A percentile compares a stretch with the other conserved stretches of the same genome.
phyloP scores from a whole-genome alignment of 768 basidiomycete genomes.

The Leccinum subtestaceum region DNA sequence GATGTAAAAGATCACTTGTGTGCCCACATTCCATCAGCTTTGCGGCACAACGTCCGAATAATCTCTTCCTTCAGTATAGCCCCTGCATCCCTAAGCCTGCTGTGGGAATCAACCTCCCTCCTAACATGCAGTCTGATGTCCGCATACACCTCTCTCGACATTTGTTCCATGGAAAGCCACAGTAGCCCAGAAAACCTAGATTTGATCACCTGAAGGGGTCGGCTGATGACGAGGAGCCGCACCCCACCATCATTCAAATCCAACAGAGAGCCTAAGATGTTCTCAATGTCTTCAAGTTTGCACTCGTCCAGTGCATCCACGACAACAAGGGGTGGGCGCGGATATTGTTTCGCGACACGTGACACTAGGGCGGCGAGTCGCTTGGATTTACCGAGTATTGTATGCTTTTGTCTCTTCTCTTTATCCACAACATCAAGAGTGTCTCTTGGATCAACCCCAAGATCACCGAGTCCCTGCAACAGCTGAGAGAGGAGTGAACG shows the following conservation, averaged over 20 bases:
- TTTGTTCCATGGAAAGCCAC: slow-evolving; percentile 1
- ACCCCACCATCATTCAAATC: not conserved
- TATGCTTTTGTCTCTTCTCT: not conserved
- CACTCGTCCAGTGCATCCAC: slow-evolving; percentile 22
- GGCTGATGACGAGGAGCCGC: slow-evolving; percentile 8
- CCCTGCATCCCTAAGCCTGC: not conserved
- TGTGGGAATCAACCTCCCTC: slow-evolving; percentile 6
- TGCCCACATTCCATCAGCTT: slow-evolving; percentile 13
- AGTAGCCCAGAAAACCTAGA: not conserved
- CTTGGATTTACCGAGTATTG: not conserved
- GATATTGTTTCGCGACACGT: not conserved
- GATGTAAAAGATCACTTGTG: not conserved
- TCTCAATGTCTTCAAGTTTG: not conserved
- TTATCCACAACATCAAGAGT: not conserved
- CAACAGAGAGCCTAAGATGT: not conserved
- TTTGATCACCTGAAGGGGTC: slow-evolving; percentile 5
- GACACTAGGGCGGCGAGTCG: not conserved
- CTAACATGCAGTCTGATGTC: slow-evolving; percentile 10
- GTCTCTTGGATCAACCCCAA: not conserved
- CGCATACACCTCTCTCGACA: not conserved
- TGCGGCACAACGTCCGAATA: not conserved
- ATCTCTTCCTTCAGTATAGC: slow-evolving; percentile 8
- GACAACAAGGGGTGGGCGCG: not conserved
- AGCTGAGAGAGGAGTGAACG: not conserved
- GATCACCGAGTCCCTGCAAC: not conserved